phyloP scores from a whole-genome alignment of 176 grass and related monocot species.

The Oryza brachyantha region DNA sequence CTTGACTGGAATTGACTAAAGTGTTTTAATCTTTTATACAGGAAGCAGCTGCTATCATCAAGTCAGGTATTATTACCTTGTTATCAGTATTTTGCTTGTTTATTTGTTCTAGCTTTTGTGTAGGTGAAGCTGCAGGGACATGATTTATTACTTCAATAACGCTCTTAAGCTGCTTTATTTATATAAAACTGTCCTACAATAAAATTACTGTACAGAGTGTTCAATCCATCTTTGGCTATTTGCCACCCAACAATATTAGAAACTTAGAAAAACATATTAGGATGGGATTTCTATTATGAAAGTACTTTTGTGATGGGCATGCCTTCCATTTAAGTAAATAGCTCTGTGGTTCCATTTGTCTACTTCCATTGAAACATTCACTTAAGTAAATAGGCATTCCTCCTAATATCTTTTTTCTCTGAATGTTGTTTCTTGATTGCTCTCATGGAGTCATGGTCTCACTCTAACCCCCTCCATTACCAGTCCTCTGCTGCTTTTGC shows the following conservation, averaged over 20 bases:
- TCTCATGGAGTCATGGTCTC: too few relatives aligned
- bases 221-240: neutral
- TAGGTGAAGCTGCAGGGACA: neutral
- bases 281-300: neutral
- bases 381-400: neutral
- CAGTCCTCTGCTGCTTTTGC: neutral
- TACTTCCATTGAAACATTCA: neutral
- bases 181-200: neutral
- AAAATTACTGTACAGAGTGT: neutral
- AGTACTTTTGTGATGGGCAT: neutral
- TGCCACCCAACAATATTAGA: neutral
- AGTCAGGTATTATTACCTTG: conserved; percentile 47
- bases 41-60: conserved; percentile 63
- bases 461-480: conserved; percentile 3
- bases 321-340: too few relatives aligned
- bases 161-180: conserved; percentile 1
- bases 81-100: neutral
- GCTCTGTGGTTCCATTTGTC: neutral
- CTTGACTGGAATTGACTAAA: conserved; percentile 35
- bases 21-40: conserved; percentile 42
- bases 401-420: neutral
- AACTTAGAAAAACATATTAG: neutral
- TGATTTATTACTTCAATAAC: conserved; percentile 19
- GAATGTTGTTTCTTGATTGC: neutral
- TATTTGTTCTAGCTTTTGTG: neutral